Base-by-base conservation (phyloP, 75 land plant genomes). In the Sequoiadendron giganteum region DNA sequence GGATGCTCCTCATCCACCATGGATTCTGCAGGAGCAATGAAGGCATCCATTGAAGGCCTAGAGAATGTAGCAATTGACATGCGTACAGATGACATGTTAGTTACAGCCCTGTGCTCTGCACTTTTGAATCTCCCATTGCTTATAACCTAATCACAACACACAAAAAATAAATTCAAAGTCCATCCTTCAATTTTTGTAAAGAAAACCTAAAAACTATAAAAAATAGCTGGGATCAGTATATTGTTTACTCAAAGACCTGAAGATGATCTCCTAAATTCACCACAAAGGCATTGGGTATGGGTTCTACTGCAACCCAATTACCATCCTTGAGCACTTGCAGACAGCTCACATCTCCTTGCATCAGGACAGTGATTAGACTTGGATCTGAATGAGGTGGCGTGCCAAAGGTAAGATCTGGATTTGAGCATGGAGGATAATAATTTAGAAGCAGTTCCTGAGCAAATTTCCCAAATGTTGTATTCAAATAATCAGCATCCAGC, bases 51-150 rank as follows among this genome's bases (percentile, higher is more conserved):
- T 3, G 87, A 78, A 34, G 95, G 96, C 38, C 92, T 92, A 45
- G 92, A 95, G 87, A 95, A 95, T 21, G 93, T 88, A 47, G 94
- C 95, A 85, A 95, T 91, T 10, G 94, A 93, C 13, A 93, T 87
- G 25, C 95, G 85, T 86, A 85, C 87, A 13, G 89, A 92, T 3
- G 87, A 56, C 78, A 86, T 72, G 38, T 73, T 78, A 1, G 93
- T 91, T 76, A 89, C 77, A 34, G 91, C 96, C 10, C 96, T 86
- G 88, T 95, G 96, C 85, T 88, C 21, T 25, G 84, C 65, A 78
- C 95, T 94, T 83, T 89, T 91, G 85, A 93, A 94, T 85, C 75
- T 54, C 10, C 95, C 94, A 88, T 94, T 95, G 85, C 89, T 93
- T 5, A 95, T 2, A 9, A 93, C 65, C 88, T 87, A 61, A 25